These are phyloP conservation scores for Antitrichia curtipendula DNA, from an alignment of 225 moss, liverwort and hornwort genomes.

Conservation along the genomic window DNA sequence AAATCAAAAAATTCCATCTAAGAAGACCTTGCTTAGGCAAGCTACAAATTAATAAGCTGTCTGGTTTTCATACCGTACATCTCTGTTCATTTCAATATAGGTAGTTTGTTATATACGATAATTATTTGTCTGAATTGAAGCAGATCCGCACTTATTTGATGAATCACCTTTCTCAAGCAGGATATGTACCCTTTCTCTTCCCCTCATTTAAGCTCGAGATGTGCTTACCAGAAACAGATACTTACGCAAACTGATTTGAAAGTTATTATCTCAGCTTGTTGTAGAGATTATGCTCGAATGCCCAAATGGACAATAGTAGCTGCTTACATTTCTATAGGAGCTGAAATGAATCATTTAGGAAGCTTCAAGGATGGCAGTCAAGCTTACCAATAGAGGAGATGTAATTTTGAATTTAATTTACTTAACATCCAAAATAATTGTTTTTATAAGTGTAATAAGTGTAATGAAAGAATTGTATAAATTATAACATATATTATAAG, in stretches of 20 bases:
- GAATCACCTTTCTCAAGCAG: neutral
- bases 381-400: neutral
- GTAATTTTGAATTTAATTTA: neutral
- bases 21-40: neutral
- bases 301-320: neutral
- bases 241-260: neutral
- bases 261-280: neutral
- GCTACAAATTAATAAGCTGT: neutral
- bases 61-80: neutral
- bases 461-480: neutral
- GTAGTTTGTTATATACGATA: neutral
- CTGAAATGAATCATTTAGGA: neutral
- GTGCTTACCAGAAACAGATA: neutral
- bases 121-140: neutral
- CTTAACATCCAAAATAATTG: no score
- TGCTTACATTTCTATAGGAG: neutral
- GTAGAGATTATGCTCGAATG: neutral
- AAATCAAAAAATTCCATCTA: neutral
- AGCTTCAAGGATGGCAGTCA: neutral
- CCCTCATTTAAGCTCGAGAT: neutral
- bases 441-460: neutral
- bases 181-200: neutral
- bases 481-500: neutral
- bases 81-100: neutral
- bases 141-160: neutral